Conservation (phyloP, 202 grass and related monocot genomes). For the Elaeis oleifera region DNA sequence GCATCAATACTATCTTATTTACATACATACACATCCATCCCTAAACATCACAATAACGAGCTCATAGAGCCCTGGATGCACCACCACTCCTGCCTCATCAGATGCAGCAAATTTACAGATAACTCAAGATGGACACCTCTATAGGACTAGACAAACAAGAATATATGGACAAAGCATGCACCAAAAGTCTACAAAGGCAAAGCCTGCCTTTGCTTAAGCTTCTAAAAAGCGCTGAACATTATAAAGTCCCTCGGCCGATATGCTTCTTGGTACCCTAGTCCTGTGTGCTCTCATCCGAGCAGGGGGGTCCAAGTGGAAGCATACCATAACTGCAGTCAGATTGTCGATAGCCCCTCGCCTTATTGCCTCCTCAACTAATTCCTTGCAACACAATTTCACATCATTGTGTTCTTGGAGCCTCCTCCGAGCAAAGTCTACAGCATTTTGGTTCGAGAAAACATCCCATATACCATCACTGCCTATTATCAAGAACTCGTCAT, state of each 20-base stretch:
- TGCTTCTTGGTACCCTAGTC: conserved; percentile 36
- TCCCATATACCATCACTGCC: conserved; percentile 92
- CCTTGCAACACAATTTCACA: conserved; percentile 55
- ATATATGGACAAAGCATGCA: no score
- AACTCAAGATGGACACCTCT: no score
- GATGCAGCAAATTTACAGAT: no score
- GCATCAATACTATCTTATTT: no score
- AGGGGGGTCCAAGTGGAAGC: conserved; percentile 64
- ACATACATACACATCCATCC: no score
- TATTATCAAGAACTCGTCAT: conserved; percentile 88
- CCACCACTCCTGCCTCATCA: no score
- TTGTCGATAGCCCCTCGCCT: conserved; percentile 45
- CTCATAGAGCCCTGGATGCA: no score
- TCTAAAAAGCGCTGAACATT: conserved; percentile 53
- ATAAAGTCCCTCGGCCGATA: conserved; percentile 66
- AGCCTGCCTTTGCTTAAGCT: conserved; percentile 6
- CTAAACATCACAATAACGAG: no score
- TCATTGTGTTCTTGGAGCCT: conserved; percentile 82
- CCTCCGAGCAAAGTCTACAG: conserved; percentile 51
- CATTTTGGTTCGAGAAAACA: conserved; percentile 81
- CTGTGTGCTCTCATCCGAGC: conserved; percentile 14
- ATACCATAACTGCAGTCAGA: conserved; percentile 64
- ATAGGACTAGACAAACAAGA: no score
- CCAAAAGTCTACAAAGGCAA: no score
- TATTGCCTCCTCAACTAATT: conserved; percentile 74